Conservation (phyloP, 2,329 filamentous ascomycete genomes). For the Diaporthe nobilis region DNA sequence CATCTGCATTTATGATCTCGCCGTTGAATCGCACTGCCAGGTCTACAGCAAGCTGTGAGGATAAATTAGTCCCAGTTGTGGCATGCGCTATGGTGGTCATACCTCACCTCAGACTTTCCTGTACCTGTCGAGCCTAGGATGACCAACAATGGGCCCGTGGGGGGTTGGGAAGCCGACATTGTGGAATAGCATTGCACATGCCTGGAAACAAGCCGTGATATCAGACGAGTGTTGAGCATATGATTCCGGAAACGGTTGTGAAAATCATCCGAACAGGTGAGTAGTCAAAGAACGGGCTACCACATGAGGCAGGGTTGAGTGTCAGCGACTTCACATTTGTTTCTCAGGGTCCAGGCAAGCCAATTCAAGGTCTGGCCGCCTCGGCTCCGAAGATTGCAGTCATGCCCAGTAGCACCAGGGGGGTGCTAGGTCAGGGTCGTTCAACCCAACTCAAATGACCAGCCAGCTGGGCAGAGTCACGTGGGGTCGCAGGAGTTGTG, state of each 20-base stretch:
- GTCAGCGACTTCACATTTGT: neutral
- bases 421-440: neutral
- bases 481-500: slow-evolving; percentile 24
- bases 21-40: slow-evolving; percentile 87
- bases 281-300: neutral
- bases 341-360: slow-evolving; percentile 4
- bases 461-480: slow-evolving; percentile 29
- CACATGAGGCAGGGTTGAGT: neutral
- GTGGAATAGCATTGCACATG: slow-evolving; percentile 43
- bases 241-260: neutral
- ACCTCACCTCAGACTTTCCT: slow-evolving; percentile 87
- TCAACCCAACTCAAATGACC: neutral
- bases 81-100: neutral
- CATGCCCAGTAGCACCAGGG: neutral
- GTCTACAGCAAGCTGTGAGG: slow-evolving; percentile 84
- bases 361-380: neutral
- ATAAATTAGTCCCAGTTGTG: neutral
- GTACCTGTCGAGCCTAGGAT: slow-evolving; percentile 93
- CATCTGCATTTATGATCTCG: slow-evolving; percentile 97
- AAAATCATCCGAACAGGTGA: slow-evolving; percentile 20
- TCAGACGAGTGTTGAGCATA: slow-evolving; percentile 33
- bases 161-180: slow-evolving; percentile 57
- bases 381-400: slow-evolving; percentile 7
- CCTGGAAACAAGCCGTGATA: slow-evolving; percentile 1
- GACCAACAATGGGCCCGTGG: slow-evolving; percentile 77